Conservation (phyloP, 768 basidiomycete species). For the Boletus rubescentipes region DNA sequence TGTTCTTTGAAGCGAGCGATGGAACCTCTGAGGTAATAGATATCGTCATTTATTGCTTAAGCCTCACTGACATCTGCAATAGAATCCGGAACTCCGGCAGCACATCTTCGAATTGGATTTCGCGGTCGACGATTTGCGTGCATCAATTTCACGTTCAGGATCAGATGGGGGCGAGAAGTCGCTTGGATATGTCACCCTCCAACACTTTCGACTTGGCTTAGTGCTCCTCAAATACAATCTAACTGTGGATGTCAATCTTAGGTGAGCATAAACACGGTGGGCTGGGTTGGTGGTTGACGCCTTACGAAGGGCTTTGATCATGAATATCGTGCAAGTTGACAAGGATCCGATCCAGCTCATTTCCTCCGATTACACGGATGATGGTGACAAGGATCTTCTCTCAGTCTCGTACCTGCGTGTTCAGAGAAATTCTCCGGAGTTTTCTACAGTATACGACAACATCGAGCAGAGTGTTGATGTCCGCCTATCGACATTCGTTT, state of each 20-base stretch:
- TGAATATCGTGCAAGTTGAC: conserved; percentile 66
- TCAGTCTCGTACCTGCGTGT: conserved; percentile 76
- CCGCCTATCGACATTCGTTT: conserved; percentile 85
- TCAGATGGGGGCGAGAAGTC: conserved; percentile 62
- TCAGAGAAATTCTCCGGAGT: conserved; percentile 85
- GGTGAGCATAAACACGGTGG: conserved; percentile 40
- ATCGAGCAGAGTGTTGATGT: conserved; percentile 88
- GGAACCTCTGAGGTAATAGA: conserved; percentile 51
- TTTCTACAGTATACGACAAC: conserved; percentile 71
- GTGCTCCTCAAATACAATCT: conserved; percentile 81
- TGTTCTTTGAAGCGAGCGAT: conserved; percentile 74
- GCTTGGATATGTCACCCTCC: conserved; percentile 76
- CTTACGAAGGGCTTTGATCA: conserved; percentile 60
- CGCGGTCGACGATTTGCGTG: conserved; percentile 79
- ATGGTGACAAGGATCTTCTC: conserved; percentile 64
- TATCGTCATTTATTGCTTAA: not conserved
- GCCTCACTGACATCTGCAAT: conserved; percentile 1
- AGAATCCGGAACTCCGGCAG: conserved; percentile 44
- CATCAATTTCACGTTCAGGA: conserved; percentile 71
- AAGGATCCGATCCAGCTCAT: conserved; percentile 59
- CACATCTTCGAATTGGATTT: conserved; percentile 84
- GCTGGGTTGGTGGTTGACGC: conserved; percentile 7
- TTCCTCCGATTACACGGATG: conserved; percentile 51
- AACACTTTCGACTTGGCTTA: conserved; percentile 75
- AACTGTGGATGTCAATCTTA: conserved; percentile 79